phyloP scores from a whole-genome alignment of 352 stramenopile genomes.

The Globisporangium cylindrosporum region DNA sequence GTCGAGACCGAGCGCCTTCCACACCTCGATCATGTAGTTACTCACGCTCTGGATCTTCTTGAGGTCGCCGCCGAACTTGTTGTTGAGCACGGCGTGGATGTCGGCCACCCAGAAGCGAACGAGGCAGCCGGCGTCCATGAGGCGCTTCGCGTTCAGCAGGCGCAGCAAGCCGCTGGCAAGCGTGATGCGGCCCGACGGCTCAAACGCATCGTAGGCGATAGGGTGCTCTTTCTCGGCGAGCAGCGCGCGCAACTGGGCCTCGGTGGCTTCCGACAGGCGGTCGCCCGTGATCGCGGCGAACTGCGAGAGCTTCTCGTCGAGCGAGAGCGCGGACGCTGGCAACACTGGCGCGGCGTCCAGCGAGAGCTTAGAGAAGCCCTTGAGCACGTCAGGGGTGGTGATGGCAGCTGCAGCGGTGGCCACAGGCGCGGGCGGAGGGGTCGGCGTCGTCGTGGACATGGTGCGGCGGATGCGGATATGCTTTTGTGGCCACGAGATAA shows the following conservation, averaged over 20 bases:
- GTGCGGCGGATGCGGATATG: not conserved
- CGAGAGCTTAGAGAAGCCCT: slow-evolving; percentile 54
- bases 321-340: slow-evolving; percentile 32
- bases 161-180: slow-evolving; percentile 95
- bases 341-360: slow-evolving; percentile 28
- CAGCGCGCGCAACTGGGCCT: slow-evolving; percentile 77
- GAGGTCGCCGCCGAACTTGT: slow-evolving; percentile 98
- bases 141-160: slow-evolving; percentile 93
- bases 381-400: slow-evolving; percentile 25
- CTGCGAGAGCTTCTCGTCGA: slow-evolving; percentile 64
- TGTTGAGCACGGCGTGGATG: slow-evolving; percentile 99
- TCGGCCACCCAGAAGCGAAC: slow-evolving; percentile 99
- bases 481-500: slow-evolving; percentile 6
- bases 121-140: slow-evolving; percentile 89
- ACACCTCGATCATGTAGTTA: slow-evolving; percentile 98
- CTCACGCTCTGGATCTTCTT: slow-evolving; percentile 95
- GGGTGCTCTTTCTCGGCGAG: slow-evolving; percentile 81
- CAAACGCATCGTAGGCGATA: slow-evolving; percentile 97
- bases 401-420: slow-evolving; percentile 16
- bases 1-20: slow-evolving; percentile 98
- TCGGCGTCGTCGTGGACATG: slow-evolving; percentile 24
- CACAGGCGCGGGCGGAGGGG: slow-evolving; percentile 37
- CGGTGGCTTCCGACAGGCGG: slow-evolving; percentile 34
- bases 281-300: slow-evolving; percentile 53
- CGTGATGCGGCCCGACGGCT: slow-evolving; percentile 98